Base-by-base conservation (phyloP, 768 basidiomycete species). In the Tylopilus intermedius region DNA sequence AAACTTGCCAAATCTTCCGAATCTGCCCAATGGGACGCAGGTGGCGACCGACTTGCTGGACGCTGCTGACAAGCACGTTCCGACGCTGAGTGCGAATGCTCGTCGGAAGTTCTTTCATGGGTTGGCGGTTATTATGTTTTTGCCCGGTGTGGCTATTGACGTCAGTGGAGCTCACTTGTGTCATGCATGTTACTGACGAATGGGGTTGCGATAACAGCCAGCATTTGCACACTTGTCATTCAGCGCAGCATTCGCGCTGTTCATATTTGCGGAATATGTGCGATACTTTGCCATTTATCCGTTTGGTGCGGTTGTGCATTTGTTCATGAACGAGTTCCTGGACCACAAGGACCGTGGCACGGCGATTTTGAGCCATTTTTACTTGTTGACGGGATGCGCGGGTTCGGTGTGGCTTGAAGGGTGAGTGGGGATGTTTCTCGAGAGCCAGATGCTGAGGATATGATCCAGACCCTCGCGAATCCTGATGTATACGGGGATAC, bases 221-320 rank as follows among this genome's bases (percentile, higher is more conserved):
- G 94, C 95, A 2, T 99, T 99, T 72, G 86, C 90, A 30, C 94
- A 98, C 68, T 74, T 98, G 41, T 84, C 94, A 8, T 96, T 99
- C 74, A 94, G 90, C 61, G 86, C 83, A 18, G 95, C 95, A 2
- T 98, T 99, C 69, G 86, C 96, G 8, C 70, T 92, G 58, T 98
- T 99, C 74, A 90, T 85, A 22, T 97, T 99, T 67, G 85, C 90
- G 52, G 96, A 99, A 73, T 98, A 97, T 74, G 82, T 97, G 58
- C 90, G 96, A 53, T 99, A 97, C 71, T 99, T 98, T 71, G 96
- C 96, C 35, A 81, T 99, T 45, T 97, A 96, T 72, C 96, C 96
- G 3, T 90, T 97, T 61, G 93, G 94, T 13, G 94, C 90, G 9
- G 76, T 83, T 10, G 83, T 99, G 18, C 96, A 99, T 71, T 73